Evolutionary conservation across 2,329 filamentous ascomycete species (phyloP).

Genomic region (Calonectria multiphialidica): DNA sequence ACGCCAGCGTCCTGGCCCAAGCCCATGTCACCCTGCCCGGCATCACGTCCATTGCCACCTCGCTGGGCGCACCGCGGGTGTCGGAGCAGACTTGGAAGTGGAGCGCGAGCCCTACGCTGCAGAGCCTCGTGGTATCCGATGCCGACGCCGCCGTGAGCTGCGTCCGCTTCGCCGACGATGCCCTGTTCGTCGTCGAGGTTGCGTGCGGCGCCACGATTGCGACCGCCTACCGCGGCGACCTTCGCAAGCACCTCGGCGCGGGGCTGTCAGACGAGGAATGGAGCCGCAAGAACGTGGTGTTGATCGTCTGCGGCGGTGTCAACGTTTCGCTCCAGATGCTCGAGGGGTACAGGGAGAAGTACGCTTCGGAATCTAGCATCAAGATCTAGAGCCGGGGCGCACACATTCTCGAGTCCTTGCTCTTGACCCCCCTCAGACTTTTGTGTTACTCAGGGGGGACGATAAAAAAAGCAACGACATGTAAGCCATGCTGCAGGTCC

Average conservation of each 20-base stretch:
- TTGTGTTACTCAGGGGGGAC: neutral
- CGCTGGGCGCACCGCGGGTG: conserved; percentile 80
- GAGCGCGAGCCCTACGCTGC: conserved; percentile 56
- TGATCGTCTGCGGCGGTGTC: conserved; percentile 87
- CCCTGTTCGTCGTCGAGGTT: conserved; percentile 83
- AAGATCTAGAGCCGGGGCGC: conserved; percentile 37
- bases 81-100: conserved; percentile 76
- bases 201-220: conserved; percentile 88
- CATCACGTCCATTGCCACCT: conserved; percentile 83
- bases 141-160: conserved; percentile 84
- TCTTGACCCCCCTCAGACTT: neutral
- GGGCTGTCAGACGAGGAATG: conserved; percentile 68
- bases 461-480: neutral
- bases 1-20: conserved; percentile 68
- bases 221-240: conserved; percentile 71
- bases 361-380: conserved; percentile 48
- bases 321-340: conserved; percentile 74
- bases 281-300: conserved; percentile 78
- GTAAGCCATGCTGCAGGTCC: neutral
- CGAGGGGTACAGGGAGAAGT: conserved; percentile 66
- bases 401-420: neutral
- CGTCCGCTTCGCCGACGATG: conserved; percentile 83
- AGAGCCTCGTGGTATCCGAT: conserved; percentile 53
- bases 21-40: conserved; percentile 72
- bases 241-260: conserved; percentile 71